phyloP scores from a whole-genome alignment of 2,329 filamentous ascomycete species.

The Camillea tinctor region DNA sequence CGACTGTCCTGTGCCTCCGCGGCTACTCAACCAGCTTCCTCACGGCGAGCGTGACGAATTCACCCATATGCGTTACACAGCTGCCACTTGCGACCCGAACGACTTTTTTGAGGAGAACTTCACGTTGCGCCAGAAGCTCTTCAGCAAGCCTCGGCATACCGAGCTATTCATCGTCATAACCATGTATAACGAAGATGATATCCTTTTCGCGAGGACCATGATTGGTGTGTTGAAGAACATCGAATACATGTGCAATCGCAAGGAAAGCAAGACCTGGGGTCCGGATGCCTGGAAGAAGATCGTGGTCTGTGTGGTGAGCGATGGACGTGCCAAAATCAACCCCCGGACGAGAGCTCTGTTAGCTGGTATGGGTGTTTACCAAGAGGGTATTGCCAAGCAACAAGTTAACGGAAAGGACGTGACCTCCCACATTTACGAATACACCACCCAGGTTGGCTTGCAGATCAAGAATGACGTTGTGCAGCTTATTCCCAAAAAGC shows the following conservation, averaged over 20 bases:
- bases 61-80: conserved; percentile 95
- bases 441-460: conserved; percentile 82
- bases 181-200: conserved; percentile 99
- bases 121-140: conserved; percentile 88
- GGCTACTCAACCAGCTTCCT: conserved; percentile 80
- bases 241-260: conserved; percentile 89
- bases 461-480: conserved; percentile 90
- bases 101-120: conserved; percentile 88
- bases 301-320: conserved; percentile 93
- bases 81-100: conserved; percentile 96
- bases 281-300: conserved; percentile 99
- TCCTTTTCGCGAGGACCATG: conserved; percentile 96
- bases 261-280: conserved; percentile 92
- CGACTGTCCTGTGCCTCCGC: conserved; percentile 91
- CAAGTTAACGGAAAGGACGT: conserved; percentile 96
- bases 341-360: conserved; percentile 83
- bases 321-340: conserved; percentile 91
- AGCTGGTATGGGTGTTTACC: conserved; percentile 92
- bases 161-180: conserved; percentile 96
- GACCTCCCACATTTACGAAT: conserved; percentile 96
- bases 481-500: conserved; percentile 76
- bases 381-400: conserved; percentile 97
- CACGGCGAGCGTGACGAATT: conserved; percentile 92
- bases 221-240: conserved; percentile 99
- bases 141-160: conserved; percentile 79